phyloP scores from a whole-genome alignment of 2,329 filamentous ascomycete species.

The Stromatinia cepivora region DNA sequence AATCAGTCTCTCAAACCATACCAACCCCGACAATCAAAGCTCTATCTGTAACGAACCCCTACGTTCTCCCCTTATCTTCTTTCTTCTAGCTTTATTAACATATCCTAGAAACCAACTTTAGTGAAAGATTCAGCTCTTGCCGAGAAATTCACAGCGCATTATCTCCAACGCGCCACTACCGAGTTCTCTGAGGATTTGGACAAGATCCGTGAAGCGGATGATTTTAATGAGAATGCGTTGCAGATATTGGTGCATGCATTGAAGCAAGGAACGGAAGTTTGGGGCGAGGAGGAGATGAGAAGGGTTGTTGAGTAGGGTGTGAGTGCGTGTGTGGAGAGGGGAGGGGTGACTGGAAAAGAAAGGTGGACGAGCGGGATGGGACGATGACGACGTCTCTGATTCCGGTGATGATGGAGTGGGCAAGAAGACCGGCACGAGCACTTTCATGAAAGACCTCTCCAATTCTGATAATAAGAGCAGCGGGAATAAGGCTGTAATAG shows the following conservation, averaged over 20 bases:
- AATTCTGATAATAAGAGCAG: not conserved
- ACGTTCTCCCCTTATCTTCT: not conserved
- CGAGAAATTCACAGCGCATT: constrained; percentile 53
- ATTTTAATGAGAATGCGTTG: constrained; percentile 67
- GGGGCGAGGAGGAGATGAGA: constrained; percentile 54
- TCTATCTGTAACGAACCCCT: not conserved
- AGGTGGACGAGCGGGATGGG: not conserved
- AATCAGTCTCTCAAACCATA: not conserved
- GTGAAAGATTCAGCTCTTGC: constrained; percentile 46
- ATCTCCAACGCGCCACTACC: constrained; percentile 66
- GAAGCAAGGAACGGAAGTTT: constrained; percentile 65
- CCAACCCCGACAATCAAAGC: constrained; percentile 4
- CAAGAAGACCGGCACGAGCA: not conserved
- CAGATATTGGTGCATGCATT: constrained; percentile 66
- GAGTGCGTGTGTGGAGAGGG: constrained; percentile 17
- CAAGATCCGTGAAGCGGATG: constrained; percentile 65
- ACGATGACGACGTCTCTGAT: not conserved
- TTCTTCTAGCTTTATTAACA: not conserved
- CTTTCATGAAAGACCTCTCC: not conserved
- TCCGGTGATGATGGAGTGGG: not conserved
- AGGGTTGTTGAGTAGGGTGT: constrained; percentile 30
- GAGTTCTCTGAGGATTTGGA: constrained; percentile 76
- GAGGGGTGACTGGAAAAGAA: not conserved
- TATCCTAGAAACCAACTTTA: constrained; percentile 22
- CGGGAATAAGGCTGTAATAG: not conserved